Evolutionary conservation across 306 rosid species (phyloP), one percentile per base, ranked within the genome.

Genomic region (Rosa multiflora): DNA sequence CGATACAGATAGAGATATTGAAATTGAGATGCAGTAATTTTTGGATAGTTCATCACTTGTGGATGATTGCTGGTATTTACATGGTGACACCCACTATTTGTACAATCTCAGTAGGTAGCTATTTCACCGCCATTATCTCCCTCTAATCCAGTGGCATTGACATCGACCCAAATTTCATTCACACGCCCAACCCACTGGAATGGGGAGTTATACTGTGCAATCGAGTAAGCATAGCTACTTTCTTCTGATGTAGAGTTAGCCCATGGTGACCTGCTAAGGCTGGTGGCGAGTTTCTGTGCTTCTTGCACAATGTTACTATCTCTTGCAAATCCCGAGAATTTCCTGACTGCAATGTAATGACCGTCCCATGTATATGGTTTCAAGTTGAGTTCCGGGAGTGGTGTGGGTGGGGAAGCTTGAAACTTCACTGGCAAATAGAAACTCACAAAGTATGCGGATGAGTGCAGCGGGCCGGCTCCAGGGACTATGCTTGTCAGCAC

Each of bases 151-250:
- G 89, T 83, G 14, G 89, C 86, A 77, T 80, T 70, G 51, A 91
- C 20, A 26, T 89, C 97, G 13, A 88, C 94, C 98, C 97, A 91
- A 72, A 94, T 91, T 83, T 92, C 96, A 73, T 92, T 94, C 23
- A 51, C 86, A 39, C 94, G 91, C 11, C 90, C 90, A 35, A 72
- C 68, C 46, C 89, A 52, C 73, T 73, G 46, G 37, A 89, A 82
- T 4, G 97, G 97, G 76, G 87, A 77, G 58, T 82, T 76, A 72
- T 92, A 92, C 77, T 92, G 97, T 0, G 93, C 98, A 75, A 94
- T 91, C 0, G 97, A 90, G 82, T 94, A 94, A 63, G 88, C 92
- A 15, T 21, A 70, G 15, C 40, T 80, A 72, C 79, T 79, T 61
- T 43, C 61, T n/a, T 88, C 81, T 55, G 90, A 79, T 32, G 91